Conservation (phyloP, 2,329 filamentous ascomycete genomes). For the Alternaria brassicae region DNA sequence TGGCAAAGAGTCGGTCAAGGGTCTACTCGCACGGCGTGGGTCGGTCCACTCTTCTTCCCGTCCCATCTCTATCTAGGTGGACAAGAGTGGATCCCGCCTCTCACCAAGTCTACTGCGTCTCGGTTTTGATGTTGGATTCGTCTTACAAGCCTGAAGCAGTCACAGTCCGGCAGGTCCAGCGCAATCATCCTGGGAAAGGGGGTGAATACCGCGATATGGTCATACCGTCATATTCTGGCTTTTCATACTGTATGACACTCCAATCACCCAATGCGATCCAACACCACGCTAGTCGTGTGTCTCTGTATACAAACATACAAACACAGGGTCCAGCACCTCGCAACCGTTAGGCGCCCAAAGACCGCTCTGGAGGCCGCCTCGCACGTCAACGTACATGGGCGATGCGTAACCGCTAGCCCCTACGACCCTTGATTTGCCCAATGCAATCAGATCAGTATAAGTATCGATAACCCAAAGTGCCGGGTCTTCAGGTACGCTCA, state of each 20-base stretch:
- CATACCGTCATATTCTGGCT: slow-evolving; percentile 4
- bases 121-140: slow-evolving; percentile 10
- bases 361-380: slow-evolving; percentile 31
- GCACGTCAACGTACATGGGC: slow-evolving; percentile 18
- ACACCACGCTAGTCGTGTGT: slow-evolving; percentile 12
- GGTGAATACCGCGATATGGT: background rate
- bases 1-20: slow-evolving; percentile 3
- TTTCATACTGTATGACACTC: slow-evolving; percentile 7
- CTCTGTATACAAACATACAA: slow-evolving; percentile 26
- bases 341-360: slow-evolving; percentile 36
- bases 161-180: slow-evolving; percentile 11
- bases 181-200: background rate
- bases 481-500: slow-evolving; percentile 30
- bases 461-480: slow-evolving; percentile 19
- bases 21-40: slow-evolving; percentile 2
- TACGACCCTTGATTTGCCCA: slow-evolving; percentile 23
- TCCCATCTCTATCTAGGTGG: background rate
- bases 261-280: slow-evolving; percentile 16
- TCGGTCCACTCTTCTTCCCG: slow-evolving; percentile 6
- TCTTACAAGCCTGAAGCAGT: slow-evolving; percentile 7
- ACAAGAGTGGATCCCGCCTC: background rate
- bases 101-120: background rate
- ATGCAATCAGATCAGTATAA: slow-evolving; percentile 2
- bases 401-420: slow-evolving; percentile 42
- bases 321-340: slow-evolving; percentile 20